Evolutionary conservation across 495 filamentous ascomycete species (phyloP), one percentile per base, ranked within the genome.

Genomic region (Amorphotheca resinae): DNA sequence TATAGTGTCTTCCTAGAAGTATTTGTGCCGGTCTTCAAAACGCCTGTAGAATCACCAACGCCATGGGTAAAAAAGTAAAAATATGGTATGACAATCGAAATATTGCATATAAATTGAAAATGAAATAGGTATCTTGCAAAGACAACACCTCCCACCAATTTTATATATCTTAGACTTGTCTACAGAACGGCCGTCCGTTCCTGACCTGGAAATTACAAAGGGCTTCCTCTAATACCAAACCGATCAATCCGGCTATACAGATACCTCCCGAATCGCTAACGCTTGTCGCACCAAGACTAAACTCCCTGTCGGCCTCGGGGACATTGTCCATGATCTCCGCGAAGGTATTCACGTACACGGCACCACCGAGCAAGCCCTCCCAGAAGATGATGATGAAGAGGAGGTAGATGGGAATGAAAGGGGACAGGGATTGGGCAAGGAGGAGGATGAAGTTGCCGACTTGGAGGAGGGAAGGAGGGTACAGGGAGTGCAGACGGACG

Each of bases 341-440:
- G 62, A 95, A 98, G 0, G 88, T 93, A 46, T 89, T 95, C 33
- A 96, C 87, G 53, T 98, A 98, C 0, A 95, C 91, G 7, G 80
- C 62, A 0, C 91, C 91, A 4, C 91, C 91, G 0, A 98, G 66
- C 30, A 98, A 59, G 0, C 91, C 91, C 57, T 95, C 89, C 89
- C 91, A 95, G 56, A 95, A 93, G n/a, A 94, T 64, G 34, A 95
- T 64, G 4, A 70, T 54, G 57, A 93, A 95, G 3, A 95, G 60
- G 16, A 93, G 53, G 53, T 82, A 95, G 8, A 95, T 79, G 0
- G 89, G 89, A 30, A 95, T 72, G 32, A 37, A 48, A 41, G 38
- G 35, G 15, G 30, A 51, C 44, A 95, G 50, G 1, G 86, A 74
- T 38, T 98, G 89, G 0, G 79, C 52, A 2, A 74, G 80, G 2